Conservation (phyloP, 495 filamentous ascomycete species). For the Aspergillus saccharolyticus region DNA sequence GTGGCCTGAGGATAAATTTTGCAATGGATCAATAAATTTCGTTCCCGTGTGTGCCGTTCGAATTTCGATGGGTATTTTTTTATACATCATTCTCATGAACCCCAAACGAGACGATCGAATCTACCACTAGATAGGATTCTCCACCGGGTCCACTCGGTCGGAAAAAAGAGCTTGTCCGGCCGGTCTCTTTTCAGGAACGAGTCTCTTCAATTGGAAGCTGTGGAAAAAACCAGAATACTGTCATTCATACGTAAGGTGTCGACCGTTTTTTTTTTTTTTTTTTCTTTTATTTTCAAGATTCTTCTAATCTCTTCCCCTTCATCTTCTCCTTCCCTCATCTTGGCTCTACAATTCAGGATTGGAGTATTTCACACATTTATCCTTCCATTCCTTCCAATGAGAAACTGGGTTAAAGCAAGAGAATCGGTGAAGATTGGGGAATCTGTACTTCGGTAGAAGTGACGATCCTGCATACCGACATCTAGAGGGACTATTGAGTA, state of each 20-base stretch:
- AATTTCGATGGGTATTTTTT: constrained; percentile 11
- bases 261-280: not conserved
- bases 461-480: not conserved
- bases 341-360: not conserved
- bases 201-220: not conserved
- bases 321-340: not conserved
- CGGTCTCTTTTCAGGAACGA: constrained; percentile 16
- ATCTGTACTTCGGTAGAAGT: not conserved
- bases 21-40: constrained; percentile 4
- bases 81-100: constrained; percentile 20
- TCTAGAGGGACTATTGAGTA: not conserved
- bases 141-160: constrained; percentile 29
- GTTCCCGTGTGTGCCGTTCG: constrained; percentile 17
- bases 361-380: not conserved
- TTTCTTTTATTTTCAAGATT: no score
- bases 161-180: constrained; percentile 31
- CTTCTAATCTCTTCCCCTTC: no score
- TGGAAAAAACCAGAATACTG: constrained; percentile 1
- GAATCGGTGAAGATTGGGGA: not conserved
- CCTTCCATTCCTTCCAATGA: not conserved
- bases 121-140: constrained; percentile 25
- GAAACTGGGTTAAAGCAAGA: not conserved
- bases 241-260: constrained; percentile 8
- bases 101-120: constrained; percentile 30
- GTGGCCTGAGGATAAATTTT: not conserved